Evolutionary conservation across 208 protist species (phyloP).

Genomic region (Crithidia bombi): DNA sequence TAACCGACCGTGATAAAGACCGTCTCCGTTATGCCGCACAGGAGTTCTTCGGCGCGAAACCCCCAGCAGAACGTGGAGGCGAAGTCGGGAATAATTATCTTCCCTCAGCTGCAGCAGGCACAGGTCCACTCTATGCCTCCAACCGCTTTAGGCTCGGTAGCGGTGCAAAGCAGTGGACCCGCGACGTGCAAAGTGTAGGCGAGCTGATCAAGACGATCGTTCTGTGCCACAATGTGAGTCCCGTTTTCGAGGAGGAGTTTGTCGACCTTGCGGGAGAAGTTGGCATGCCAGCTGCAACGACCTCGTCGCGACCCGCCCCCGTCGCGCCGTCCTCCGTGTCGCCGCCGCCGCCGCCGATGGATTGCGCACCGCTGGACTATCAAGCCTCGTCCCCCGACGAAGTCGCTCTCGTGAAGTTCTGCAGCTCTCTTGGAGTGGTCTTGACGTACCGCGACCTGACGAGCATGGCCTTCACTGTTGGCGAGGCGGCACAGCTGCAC

Average conservation of each 20-base stretch:
- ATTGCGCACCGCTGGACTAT: slow-evolving; percentile 49
- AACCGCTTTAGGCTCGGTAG: slow-evolving; percentile 17
- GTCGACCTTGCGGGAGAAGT: slow-evolving; percentile 1
- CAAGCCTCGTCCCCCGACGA: slow-evolving; percentile 96
- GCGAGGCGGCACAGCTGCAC: slow-evolving; percentile 28
- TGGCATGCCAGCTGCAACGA: not conserved
- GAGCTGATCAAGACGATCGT: slow-evolving; percentile 89
- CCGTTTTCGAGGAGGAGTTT: slow-evolving; percentile 75
- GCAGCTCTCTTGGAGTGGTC: slow-evolving; percentile 76
- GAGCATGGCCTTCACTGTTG: slow-evolving; percentile 61
- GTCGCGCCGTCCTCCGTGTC: slow-evolving; percentile 47
- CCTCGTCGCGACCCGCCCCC: slow-evolving; percentile 5
- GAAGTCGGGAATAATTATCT: not conserved
- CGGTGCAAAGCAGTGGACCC: slow-evolving; percentile 31
- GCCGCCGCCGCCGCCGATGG: slow-evolving; percentile 82
- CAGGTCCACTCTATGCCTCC: not conserved
- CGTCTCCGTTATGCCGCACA: slow-evolving; percentile 42
- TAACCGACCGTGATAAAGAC: slow-evolving; percentile 60
- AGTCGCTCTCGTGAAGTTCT: slow-evolving; percentile 95
- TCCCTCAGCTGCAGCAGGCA: not conserved
- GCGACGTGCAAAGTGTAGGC: slow-evolving; percentile 64
- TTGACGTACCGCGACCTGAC: slow-evolving; percentile 56
- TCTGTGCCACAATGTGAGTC: slow-evolving; percentile 98
- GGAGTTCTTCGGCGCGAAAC: slow-evolving; percentile 39
- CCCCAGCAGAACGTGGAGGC: not conserved